Evolutionary conservation across 2,329 filamentous ascomycete species (phyloP), one percentile per base, ranked within the genome.

Genomic region (Colletotrichum neosansevieriae): DNA sequence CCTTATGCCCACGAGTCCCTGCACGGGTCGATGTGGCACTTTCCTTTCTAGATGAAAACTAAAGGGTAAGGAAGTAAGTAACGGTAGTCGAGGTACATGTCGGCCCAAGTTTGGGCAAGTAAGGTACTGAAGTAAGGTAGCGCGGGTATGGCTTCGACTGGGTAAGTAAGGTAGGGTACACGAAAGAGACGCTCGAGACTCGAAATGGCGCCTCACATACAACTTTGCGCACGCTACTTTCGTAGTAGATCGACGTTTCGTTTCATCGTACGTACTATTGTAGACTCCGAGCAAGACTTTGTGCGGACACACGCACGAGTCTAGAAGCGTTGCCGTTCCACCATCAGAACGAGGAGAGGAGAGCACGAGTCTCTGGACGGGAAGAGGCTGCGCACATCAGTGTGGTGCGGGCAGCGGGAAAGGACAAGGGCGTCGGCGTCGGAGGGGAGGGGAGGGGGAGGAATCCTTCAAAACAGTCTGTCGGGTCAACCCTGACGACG

Each of bases 381-480:
- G n/a, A n/a, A n/a, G n/a, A n/a, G n/a, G n/a, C n/a, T n/a, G n/a
- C n/a, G n/a, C n/a, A n/a, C n/a, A n/a, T n/a, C n/a, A n/a, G n/a
- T n/a, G n/a, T n/a, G n/a, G n/a, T n/a, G n/a, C n/a, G n/a, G n/a
- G n/a, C n/a, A n/a, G n/a, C n/a, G n/a, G n/a, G n/a, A n/a, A n/a
- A n/a, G n/a, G n/a, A n/a, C n/a, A n/a, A n/a, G n/a, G n/a, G n/a
- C 21, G 21, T 60, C 29, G 47, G 61, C 47, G 54, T 34, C 61
- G 54, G 61, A 58, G 45, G 44, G 65, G 49, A 44, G 53, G 54
- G 66, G 45, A 42, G 29, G 54, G 66, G 45, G 42, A 63, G 58
- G 60, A 65, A 70, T 70, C 63, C 69, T 65, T 67, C 58, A 49
- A 29, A 58, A 67, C 69, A 58, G 61, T 50, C 67, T 71, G 67